A percentile compares a stretch with the other conserved stretches of the same genome.
Conservation (phyloP, 2,329 filamentous ascomycete genomes). For the Alternaria sp. region DNA sequence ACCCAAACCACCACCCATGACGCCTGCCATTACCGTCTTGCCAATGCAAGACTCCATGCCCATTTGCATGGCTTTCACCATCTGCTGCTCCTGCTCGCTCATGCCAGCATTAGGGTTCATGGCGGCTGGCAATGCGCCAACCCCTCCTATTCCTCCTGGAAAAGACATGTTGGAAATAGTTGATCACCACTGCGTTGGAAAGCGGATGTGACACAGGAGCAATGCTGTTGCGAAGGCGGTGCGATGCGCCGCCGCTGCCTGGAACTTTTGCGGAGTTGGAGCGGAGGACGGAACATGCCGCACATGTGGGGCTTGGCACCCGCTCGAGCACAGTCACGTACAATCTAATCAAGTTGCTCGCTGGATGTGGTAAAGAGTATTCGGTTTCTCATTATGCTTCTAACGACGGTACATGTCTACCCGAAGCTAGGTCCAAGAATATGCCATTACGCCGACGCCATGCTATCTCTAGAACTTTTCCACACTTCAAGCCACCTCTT, state of each 20-base stretch:
- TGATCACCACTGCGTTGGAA: background rate
- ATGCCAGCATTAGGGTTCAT: conserved; percentile 50
- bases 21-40: conserved; percentile 89
- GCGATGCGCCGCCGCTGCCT: conserved; percentile 19
- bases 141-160: conserved; percentile 37
- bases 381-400: conserved; percentile 23
- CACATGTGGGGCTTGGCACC: conserved; percentile 28
- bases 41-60: conserved; percentile 92
- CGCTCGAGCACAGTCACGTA: background rate
- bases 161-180: conserved; percentile 38
- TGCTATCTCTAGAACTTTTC: conserved; percentile 18
- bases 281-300: conserved; percentile 46
- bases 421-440: conserved; percentile 22
- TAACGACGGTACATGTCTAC: conserved; percentile 10
- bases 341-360: background rate
- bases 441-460: conserved; percentile 25
- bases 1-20: conserved; percentile 93
- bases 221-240: conserved; percentile 14
- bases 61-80: conserved; percentile 72
- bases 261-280: conserved; percentile 47
- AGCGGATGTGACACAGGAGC: background rate
- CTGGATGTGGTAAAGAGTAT: background rate
- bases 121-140: conserved; percentile 33
- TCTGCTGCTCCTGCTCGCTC: conserved; percentile 57
- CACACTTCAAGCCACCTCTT: conserved; percentile 34